Percentiles rank a stretch among this genome's conserved stretches.
Evolutionary conservation across 345 rosid genomes (phyloP).

Genomic region (Camelina sativa): DNA sequence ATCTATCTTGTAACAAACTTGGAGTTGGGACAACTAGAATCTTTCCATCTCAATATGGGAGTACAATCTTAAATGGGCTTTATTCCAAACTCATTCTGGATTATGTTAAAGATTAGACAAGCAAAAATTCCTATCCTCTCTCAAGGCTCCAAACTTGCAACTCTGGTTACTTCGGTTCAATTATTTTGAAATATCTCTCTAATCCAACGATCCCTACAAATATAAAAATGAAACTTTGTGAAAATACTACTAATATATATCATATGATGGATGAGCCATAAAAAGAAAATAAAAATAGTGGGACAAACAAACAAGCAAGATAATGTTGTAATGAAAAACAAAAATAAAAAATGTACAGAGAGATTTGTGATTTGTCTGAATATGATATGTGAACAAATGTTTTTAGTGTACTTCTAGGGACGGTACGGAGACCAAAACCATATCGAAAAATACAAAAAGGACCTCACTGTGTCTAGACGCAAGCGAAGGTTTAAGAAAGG

Average conservation of each 20-base stretch:
- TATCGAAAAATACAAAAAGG: constrained; percentile 12
- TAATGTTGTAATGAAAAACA: not conserved
- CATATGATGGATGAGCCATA: no score
- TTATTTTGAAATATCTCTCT: no score
- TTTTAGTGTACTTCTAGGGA: constrained; percentile 44
- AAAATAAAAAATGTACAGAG: not conserved
- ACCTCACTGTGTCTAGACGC: not conserved
- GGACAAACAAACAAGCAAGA: constrained; percentile 26
- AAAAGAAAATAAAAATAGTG: not conserved
- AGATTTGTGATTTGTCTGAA: constrained; percentile 22
- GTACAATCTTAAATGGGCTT: constrained; percentile 4
- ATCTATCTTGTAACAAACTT: no score
- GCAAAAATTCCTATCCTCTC: not conserved
- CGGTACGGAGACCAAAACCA: constrained; percentile 43
- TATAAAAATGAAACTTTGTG: no score
- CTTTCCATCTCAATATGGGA: not conserved
- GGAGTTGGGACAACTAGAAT: no score
- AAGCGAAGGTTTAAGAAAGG: not conserved
- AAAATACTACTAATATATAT: no score
- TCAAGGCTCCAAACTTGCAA: not conserved
- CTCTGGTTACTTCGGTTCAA: not conserved
- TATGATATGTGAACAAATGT: constrained; percentile 44
- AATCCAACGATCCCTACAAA: no score
- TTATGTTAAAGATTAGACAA: not conserved
- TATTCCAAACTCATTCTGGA: not conserved